phyloP scores from a whole-genome alignment of 2,329 filamentous ascomycete genomes.

The Alternaria hordeiaustralica region DNA sequence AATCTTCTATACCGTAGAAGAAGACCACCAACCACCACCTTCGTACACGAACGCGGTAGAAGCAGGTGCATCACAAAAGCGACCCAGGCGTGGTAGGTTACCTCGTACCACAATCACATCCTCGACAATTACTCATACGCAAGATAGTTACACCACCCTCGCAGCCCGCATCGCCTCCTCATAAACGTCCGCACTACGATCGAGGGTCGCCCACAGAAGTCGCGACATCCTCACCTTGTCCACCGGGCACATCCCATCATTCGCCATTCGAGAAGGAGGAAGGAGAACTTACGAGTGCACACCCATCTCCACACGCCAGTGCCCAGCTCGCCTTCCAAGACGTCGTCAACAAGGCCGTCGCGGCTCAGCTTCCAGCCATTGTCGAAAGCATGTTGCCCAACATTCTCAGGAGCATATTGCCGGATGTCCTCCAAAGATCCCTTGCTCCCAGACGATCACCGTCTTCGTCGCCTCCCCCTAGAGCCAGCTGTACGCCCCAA shows the following conservation, averaged over 20 bases:
- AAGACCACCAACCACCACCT: constrained; percentile 12
- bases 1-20: constrained; percentile 10
- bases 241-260: not conserved
- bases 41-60: constrained; percentile 6
- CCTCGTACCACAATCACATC: not conserved
- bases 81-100: constrained; percentile 18
- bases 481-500: not conserved
- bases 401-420: constrained; percentile 1
- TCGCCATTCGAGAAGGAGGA: not conserved
- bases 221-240: not conserved
- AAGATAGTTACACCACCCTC: constrained; percentile 7
- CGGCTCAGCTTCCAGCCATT: constrained; percentile 4
- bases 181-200: constrained; percentile 15
- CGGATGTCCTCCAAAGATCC: constrained; percentile 6
- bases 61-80: constrained; percentile 11
- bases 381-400: constrained; percentile 9
- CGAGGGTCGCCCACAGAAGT: constrained; percentile 10
- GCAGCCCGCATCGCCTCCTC: constrained; percentile 6
- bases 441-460: not conserved
- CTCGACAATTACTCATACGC: not conserved
- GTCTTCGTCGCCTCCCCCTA: not conserved
- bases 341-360: constrained; percentile 7
- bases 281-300: not conserved
- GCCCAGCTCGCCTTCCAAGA: constrained; percentile 3
- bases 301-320: not conserved